phyloP scores from a whole-genome alignment of 192 early-diverging fungal species.

The Jimgerdemannia flammicorona region DNA sequence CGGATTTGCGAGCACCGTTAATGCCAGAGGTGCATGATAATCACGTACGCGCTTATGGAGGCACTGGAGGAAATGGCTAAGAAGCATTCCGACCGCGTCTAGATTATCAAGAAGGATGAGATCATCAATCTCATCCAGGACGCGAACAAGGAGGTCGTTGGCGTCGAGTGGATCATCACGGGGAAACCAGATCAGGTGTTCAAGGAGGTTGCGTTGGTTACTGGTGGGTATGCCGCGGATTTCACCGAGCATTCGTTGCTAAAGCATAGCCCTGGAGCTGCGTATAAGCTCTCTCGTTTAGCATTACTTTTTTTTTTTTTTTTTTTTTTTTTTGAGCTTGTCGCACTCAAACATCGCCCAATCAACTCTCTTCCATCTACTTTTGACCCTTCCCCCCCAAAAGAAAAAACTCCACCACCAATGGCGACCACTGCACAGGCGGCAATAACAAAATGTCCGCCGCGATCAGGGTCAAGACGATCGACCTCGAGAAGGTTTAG shows the following conservation, averaged over 20 bases:
- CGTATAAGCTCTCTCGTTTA: conserved; percentile 10
- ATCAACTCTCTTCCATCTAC: too few relatives aligned
- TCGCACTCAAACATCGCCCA: too few relatives aligned
- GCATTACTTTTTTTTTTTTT: background rate
- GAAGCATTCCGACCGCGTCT: conserved; percentile 63
- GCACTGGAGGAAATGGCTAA: conserved; percentile 68
- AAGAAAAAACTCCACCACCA: conserved; percentile 24
- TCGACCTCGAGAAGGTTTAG: conserved; percentile 96
- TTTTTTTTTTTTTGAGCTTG: too few relatives aligned
- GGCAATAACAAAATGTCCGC: conserved; percentile 81
- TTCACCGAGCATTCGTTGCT: conserved; percentile 72
- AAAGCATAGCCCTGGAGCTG: conserved; percentile 72
- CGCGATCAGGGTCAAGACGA: conserved; percentile 75
- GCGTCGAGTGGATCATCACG: conserved; percentile 71
- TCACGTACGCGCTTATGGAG: conserved; percentile 88
- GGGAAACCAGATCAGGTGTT: conserved; percentile 52
- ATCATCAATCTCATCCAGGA: conserved; percentile 71
- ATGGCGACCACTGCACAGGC: conserved; percentile 15
- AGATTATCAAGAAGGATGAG: conserved; percentile 79
- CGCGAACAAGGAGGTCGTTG: conserved; percentile 62
- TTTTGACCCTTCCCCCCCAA: background rate
- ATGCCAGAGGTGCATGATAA: too few relatives aligned
- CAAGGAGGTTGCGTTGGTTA: conserved; percentile 82
- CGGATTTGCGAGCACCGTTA: too few relatives aligned
- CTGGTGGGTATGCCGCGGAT: conserved; percentile 95